Conservation (phyloP, 1,139 yeast genomes). For the Kodamaea ohmeri region DNA sequence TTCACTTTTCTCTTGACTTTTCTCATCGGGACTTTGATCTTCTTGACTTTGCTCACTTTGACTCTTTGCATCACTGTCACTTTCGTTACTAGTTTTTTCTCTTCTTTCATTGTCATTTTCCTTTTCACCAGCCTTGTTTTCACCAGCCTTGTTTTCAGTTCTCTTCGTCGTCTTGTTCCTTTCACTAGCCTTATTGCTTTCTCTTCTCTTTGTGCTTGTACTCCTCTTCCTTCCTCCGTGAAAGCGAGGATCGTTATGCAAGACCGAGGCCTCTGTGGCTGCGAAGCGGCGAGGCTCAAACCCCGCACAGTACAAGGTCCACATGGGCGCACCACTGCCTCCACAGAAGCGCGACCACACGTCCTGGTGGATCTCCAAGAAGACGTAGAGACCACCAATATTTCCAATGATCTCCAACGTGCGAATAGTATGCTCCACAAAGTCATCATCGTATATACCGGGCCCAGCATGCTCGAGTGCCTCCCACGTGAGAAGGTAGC, state of each 20-base stretch:
- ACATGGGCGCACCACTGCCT: slow-evolving; percentile 95
- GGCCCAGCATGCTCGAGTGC: slow-evolving; percentile 91
- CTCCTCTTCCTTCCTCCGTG: too few species aligned
- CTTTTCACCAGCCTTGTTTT: too few species aligned
- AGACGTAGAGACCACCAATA: slow-evolving; percentile 75
- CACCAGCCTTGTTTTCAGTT: too few species aligned
- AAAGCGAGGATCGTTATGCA: slow-evolving; percentile 55
- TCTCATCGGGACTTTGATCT: too few species aligned
- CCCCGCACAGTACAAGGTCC: slow-evolving; percentile 97
- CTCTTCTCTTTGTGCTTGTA: too few species aligned
- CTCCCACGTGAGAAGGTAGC: slow-evolving; percentile 88
- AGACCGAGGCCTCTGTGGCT: slow-evolving; percentile 67
- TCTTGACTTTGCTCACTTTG: too few species aligned
- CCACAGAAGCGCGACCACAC: slow-evolving; percentile 90
- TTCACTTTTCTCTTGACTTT: too few species aligned
- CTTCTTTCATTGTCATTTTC: too few species aligned
- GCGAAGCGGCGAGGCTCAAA: slow-evolving; percentile 70
- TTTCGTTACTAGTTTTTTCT: too few species aligned
- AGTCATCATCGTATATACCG: slow-evolving; percentile 75
- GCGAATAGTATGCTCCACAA: slow-evolving; percentile 64
- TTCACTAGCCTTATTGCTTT: too few species aligned
- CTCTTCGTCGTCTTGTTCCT: too few species aligned
- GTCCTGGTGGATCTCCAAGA: slow-evolving; percentile 90
- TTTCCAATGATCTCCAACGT: slow-evolving; percentile 56
- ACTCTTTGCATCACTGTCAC: too few species aligned